Evolutionary conservation across 2,329 filamentous ascomycete species (phyloP).

Genomic region (Aspergillus quadricinctus): DNA sequence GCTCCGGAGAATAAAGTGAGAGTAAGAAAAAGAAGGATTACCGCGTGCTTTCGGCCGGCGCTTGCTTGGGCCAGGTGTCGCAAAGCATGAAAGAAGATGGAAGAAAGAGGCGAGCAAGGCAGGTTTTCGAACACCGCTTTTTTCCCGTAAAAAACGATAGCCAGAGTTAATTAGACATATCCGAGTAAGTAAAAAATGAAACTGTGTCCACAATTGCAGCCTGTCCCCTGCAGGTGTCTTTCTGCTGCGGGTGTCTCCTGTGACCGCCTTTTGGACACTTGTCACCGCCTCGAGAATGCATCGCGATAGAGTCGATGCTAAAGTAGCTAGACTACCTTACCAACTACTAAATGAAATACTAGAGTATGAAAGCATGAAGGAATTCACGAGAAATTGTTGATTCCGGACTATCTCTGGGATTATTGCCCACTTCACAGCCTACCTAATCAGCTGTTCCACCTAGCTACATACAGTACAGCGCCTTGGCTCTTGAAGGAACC

Average conservation of each 20-base stretch:
- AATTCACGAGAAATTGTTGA: background rate
- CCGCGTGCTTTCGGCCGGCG: background rate
- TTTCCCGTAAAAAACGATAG: background rate
- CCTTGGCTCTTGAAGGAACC: constrained; percentile 7
- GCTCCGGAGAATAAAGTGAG: background rate
- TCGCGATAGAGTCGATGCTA: background rate
- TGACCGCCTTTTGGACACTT: background rate
- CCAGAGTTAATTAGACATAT: background rate
- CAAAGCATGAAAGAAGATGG: background rate
- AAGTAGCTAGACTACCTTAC: no score
- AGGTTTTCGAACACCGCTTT: background rate
- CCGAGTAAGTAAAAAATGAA: background rate
- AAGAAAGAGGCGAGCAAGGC: background rate
- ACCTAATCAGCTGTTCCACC: constrained; percentile 16
- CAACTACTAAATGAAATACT: no score
- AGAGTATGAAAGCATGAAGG: background rate
- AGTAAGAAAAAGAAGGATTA: background rate
- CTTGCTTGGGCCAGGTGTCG: constrained; percentile 5
- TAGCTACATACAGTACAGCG: constrained; percentile 27
- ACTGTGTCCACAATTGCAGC: background rate
- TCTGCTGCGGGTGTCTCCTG: background rate
- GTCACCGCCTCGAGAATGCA: background rate
- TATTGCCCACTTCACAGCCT: constrained; percentile 2
- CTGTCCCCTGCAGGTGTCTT: background rate
- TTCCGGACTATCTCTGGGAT: constrained; percentile 7